Percentiles rank a stretch among this genome's conserved stretches.
These are phyloP conservation scores for Bodo saltans DNA, from an alignment of 78 protist genomes.

Conservation along the genomic window DNA sequence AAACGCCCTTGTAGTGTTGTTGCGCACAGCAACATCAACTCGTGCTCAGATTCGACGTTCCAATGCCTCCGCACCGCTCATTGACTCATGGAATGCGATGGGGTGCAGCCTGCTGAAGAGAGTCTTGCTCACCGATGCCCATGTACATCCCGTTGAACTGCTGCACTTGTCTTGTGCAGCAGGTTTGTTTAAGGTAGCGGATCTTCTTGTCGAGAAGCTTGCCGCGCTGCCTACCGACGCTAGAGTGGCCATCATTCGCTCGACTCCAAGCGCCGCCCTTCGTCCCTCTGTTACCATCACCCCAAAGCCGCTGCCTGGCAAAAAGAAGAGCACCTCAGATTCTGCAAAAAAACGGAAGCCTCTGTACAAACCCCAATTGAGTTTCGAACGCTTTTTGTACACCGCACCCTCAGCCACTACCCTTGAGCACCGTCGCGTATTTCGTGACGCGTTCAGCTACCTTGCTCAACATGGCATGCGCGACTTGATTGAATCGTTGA, in stretches of 20 bases:
- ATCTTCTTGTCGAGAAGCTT: background rate
- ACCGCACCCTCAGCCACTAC: background rate
- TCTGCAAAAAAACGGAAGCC: background rate
- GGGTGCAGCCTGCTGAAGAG: too few species aligned
- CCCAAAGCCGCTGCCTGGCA: background rate
- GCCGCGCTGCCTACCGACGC: background rate
- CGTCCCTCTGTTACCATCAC: background rate
- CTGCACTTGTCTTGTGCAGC: background rate
- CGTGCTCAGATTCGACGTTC: too few species aligned
- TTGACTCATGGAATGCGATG: too few species aligned
- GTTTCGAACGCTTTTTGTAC: too few species aligned
- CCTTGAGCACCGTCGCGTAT: background rate
- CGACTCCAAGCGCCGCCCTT: background rate
- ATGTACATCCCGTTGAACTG: background rate
- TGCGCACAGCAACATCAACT: too few species aligned
- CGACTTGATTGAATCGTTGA: background rate
- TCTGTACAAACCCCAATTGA: background rate
- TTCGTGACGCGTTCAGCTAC: background rate
- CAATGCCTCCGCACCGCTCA: too few species aligned
- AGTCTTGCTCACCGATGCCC: too few species aligned
- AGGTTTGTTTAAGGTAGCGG: background rate
- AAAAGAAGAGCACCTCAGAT: too few species aligned
- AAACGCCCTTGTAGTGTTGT: too few species aligned
- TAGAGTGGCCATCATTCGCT: background rate
- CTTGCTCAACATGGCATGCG: background rate